phyloP scores from a whole-genome alignment of 2,329 filamentous ascomycete genomes.

The Xylaria sp. region DNA sequence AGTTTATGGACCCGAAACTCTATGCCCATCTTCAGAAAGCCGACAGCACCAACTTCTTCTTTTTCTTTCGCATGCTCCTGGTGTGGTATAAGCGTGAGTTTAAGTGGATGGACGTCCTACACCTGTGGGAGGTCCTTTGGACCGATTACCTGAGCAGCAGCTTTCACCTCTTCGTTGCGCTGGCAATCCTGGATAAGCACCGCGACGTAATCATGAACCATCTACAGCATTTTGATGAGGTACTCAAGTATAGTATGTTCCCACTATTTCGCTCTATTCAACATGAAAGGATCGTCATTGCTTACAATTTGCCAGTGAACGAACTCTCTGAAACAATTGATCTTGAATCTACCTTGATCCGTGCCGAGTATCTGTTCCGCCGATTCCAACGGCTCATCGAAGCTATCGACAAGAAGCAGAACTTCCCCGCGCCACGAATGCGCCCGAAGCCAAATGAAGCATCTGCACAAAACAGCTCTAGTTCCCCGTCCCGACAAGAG shows the following conservation, averaged over 20 bases:
- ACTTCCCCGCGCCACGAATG: conserved; percentile 73
- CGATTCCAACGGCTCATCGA: conserved; percentile 90
- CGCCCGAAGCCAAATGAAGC: conserved; percentile 36
- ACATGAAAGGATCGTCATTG: conserved; percentile 32
- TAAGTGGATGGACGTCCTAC: conserved; percentile 84
- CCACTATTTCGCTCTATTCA: background rate
- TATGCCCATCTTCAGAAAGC: conserved; percentile 89
- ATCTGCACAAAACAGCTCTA: conserved; percentile 38
- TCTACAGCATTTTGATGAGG: conserved; percentile 93
- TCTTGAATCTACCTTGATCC: conserved; percentile 83
- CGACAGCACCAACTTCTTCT: conserved; percentile 99
- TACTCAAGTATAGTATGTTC: conserved; percentile 88
- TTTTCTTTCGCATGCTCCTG: conserved; percentile 98
- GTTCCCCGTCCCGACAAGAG: conserved; percentile 32
- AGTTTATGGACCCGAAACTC: conserved; percentile 95
- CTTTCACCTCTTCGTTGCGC: conserved; percentile 93
- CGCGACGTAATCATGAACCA: conserved; percentile 97
- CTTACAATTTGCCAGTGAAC: conserved; percentile 72
- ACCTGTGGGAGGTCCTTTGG: conserved; percentile 94
- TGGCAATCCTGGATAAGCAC: conserved; percentile 96
- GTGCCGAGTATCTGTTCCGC: conserved; percentile 88
- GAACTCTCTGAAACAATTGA: conserved; percentile 95
- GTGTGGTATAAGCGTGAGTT: conserved; percentile 99
- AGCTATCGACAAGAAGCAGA: conserved; percentile 89
- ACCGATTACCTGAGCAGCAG: conserved; percentile 89